These are phyloP conservation scores for Gossypium ekmanianum DNA, from an alignment of 345 rosid species.

Conservation along the genomic window DNA sequence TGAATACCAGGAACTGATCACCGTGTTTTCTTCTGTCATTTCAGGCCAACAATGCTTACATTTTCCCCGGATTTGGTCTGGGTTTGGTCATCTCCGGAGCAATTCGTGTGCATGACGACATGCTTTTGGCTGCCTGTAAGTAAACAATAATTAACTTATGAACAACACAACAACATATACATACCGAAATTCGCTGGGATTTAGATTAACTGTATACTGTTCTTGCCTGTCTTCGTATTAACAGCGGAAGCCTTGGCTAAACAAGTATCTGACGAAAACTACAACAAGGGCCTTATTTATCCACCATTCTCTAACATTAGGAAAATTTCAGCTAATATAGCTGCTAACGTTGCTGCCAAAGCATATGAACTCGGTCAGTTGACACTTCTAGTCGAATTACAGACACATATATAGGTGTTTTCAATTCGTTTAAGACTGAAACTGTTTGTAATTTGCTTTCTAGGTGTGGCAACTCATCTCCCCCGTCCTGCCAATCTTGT, in stretches of 20 bases:
- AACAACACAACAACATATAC: neutral
- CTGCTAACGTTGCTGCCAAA: slow-evolving; percentile 88
- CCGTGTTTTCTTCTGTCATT: slow-evolving; percentile 7
- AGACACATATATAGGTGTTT: too few relatives aligned
- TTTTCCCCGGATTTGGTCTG: slow-evolving; percentile 91
- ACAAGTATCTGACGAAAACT: slow-evolving; percentile 66
- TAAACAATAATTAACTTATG: neutral
- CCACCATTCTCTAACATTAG: slow-evolving; percentile 81
- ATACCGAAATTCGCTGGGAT: neutral
- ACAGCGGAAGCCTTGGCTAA: slow-evolving; percentile 88
- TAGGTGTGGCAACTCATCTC: slow-evolving; percentile 81
- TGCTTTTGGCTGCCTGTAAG: slow-evolving; percentile 93
- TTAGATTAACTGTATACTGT: slow-evolving; percentile 4
- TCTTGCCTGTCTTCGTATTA: slow-evolving; percentile 1
- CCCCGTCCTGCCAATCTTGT: slow-evolving; percentile 80
- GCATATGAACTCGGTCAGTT: slow-evolving; percentile 83
- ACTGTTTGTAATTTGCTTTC: neutral
- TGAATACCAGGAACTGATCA: slow-evolving; percentile 3
- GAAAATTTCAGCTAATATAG: slow-evolving; percentile 86
- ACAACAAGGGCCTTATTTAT: slow-evolving; percentile 73
- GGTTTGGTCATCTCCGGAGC: slow-evolving; percentile 87
- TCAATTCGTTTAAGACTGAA: too few relatives aligned
- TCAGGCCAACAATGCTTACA: slow-evolving; percentile 88
- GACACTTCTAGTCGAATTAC: too few relatives aligned
- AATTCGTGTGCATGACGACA: slow-evolving; percentile 70